A percentile compares a stretch with the other conserved stretches of the same genome.
Evolutionary conservation across 768 basidiomycete species (phyloP).

Genomic region (Naematelia aurantialba): DNA sequence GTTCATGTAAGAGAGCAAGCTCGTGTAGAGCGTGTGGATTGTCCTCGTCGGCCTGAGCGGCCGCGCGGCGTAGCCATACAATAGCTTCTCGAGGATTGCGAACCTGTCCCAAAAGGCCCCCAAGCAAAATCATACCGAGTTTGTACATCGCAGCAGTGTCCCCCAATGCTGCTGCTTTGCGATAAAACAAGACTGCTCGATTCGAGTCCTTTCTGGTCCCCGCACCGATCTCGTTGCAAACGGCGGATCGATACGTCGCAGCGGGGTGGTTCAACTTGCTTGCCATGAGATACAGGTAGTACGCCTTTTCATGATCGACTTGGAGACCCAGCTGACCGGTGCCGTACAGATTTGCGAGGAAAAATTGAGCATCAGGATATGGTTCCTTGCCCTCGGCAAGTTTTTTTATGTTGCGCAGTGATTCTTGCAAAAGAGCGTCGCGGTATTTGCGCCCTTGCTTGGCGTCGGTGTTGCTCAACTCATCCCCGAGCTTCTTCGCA

Average conservation of each 20-base stretch:
- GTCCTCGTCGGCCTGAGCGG: constrained; percentile 94
- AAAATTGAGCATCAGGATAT: constrained; percentile 96
- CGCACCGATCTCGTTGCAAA: constrained; percentile 97
- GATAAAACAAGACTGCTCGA: constrained; percentile 90
- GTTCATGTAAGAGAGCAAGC: constrained; percentile 59
- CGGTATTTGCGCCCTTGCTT: constrained; percentile 85
- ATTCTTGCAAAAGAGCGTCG: constrained; percentile 78
- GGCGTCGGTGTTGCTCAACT: constrained; percentile 57
- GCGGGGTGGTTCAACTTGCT: constrained; percentile 95
- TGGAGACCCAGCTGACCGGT: constrained; percentile 92
- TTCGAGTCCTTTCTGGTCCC: constrained; percentile 84
- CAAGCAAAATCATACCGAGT: constrained; percentile 93
- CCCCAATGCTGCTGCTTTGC: constrained; percentile 90
- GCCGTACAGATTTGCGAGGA: constrained; percentile 93
- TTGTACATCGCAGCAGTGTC: constrained; percentile 99
- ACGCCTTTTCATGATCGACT: constrained; percentile 96
- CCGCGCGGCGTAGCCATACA: constrained; percentile 89
- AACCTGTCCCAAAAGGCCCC: constrained; percentile 75
- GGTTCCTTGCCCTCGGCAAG: constrained; percentile 75
- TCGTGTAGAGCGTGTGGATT: constrained; percentile 97
- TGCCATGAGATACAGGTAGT: constrained; percentile 93
- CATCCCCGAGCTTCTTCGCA: constrained; percentile 63
- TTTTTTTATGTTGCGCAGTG: constrained; percentile 85
- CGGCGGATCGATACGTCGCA: constrained; percentile 92
- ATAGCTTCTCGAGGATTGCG: constrained; percentile 87